phyloP scores from a whole-genome alignment of 495 filamentous ascomycete species.

The Hypoxylon lienhwacheense region DNA sequence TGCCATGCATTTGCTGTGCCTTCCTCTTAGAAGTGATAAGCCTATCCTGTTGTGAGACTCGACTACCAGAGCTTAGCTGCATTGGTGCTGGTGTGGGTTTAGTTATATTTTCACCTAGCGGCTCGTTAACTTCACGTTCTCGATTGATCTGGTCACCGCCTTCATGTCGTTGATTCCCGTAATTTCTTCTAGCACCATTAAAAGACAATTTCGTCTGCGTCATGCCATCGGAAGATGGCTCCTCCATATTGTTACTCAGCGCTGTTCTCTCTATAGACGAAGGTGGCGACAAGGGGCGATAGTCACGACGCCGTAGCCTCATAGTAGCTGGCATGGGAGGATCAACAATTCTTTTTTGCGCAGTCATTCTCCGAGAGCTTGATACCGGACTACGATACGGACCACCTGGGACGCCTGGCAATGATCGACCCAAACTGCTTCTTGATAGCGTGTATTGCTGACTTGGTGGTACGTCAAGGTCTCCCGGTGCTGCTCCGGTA shows the following conservation, averaged over 20 bases:
- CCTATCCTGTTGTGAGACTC: slow-evolving; percentile 2
- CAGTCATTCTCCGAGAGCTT: slow-evolving; percentile 3
- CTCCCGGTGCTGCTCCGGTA: slow-evolving; percentile 31
- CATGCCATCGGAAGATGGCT: slow-evolving; percentile 4
- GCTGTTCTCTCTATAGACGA: slow-evolving; percentile 19
- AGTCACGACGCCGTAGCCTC: slow-evolving; percentile 10
- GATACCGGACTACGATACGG: slow-evolving; percentile 35
- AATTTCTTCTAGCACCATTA: neutral
- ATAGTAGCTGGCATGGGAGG: neutral
- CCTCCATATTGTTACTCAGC: neutral
- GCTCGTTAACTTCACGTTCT: neutral
- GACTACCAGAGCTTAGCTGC: slow-evolving; percentile 1
- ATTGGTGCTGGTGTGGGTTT: neutral
- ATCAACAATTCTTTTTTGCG: neutral
- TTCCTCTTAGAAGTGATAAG: neutral
- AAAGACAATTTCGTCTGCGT: slow-evolving; percentile 35
- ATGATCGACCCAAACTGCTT: neutral
- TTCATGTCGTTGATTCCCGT: slow-evolving; percentile 2
- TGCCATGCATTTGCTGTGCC: neutral
- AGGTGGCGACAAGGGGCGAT: slow-evolving; percentile 32
- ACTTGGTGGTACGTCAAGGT: slow-evolving; percentile 34
- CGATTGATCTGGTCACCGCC: neutral
- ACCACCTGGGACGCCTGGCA: slow-evolving; percentile 23
- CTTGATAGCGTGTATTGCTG: slow-evolving; percentile 9
- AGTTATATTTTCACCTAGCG: neutral